Evolutionary conservation across 768 basidiomycete species (phyloP).

Genomic region (Cyclocybe cylindracea): DNA sequence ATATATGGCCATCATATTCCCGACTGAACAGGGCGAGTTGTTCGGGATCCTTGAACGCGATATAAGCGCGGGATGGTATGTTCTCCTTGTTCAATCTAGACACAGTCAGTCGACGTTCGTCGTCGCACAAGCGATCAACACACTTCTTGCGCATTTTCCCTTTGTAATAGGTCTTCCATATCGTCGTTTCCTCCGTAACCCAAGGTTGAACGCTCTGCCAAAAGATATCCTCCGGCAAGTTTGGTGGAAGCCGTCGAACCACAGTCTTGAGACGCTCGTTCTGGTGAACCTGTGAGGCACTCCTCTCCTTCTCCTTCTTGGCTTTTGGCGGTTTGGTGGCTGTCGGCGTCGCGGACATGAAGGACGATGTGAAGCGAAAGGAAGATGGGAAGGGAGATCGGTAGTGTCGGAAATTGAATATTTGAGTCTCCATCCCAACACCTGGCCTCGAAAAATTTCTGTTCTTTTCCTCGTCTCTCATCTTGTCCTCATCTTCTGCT

Average conservation of each 20-base stretch:
- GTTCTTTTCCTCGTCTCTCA: background rate
- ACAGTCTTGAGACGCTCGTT: conserved; percentile 81
- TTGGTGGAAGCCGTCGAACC: conserved; percentile 86
- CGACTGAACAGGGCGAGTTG: conserved; percentile 71
- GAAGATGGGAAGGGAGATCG: background rate
- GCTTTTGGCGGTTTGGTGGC: conserved; percentile 22
- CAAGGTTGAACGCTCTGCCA: conserved; percentile 89
- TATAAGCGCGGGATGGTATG: conserved; percentile 86
- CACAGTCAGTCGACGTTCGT: conserved; percentile 7
- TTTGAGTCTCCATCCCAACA: conserved; percentile 4
- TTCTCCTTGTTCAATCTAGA: conserved; percentile 81
- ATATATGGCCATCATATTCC: conserved; percentile 90
- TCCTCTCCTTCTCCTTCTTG: conserved; percentile 33
- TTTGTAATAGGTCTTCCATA: conserved; percentile 66
- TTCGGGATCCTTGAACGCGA: conserved; percentile 82
- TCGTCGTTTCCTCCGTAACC: conserved; percentile 73
- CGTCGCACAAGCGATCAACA: conserved; percentile 16
- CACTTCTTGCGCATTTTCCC: conserved; percentile 77
- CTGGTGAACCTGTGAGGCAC: conserved; percentile 28
- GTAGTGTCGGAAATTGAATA: conserved; percentile 22
- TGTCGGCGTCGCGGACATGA: conserved; percentile 18
- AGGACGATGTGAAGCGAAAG: conserved; percentile 2
- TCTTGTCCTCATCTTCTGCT: too few species aligned
- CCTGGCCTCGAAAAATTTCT: background rate
- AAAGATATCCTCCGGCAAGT: conserved; percentile 89